Percentiles rank a stretch among this genome's conserved stretches.
Evolutionary conservation across 169 alveolate species (phyloP).

Genomic region (Theileria luwenshuni): DNA sequence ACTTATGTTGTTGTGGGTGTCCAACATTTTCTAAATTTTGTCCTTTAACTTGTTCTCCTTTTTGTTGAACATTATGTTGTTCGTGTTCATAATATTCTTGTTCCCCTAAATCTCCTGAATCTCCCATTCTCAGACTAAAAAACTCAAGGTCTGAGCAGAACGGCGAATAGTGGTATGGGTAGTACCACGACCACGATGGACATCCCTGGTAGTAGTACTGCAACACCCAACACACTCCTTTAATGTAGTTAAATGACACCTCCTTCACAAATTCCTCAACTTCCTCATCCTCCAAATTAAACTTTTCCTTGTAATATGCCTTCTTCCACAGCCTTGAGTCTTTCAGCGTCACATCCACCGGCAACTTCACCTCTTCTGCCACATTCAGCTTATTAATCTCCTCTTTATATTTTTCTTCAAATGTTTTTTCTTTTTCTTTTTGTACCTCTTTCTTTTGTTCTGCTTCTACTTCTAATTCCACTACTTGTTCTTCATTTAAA

Average conservation of each 20-base stretch:
- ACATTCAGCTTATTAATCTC: slow-evolving; percentile 26
- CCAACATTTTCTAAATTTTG: background rate
- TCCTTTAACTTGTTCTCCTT: background rate
- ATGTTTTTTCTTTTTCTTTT: slow-evolving; percentile 15
- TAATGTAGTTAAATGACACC: slow-evolving; percentile 83
- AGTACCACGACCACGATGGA: slow-evolving; percentile 97
- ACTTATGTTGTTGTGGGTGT: background rate
- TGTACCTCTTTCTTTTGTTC: background rate
- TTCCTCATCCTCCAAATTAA: slow-evolving; percentile 29
- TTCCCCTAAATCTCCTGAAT: background rate
- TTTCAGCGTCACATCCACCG: slow-evolving; percentile 63
- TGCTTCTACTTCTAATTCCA: background rate
- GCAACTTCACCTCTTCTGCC: slow-evolving; percentile 52
- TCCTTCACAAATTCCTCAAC: slow-evolving; percentile 39
- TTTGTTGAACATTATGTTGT: background rate
- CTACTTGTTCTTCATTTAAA: background rate
- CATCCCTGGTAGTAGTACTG: slow-evolving; percentile 91
- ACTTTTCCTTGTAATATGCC: slow-evolving; percentile 60
- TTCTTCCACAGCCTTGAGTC: slow-evolving; percentile 62
- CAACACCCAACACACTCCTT: slow-evolving; percentile 96
- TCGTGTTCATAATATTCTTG: background rate
- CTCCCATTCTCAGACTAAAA: slow-evolving; percentile 55
- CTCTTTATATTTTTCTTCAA: slow-evolving; percentile 43
- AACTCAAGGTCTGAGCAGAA: slow-evolving; percentile 91
- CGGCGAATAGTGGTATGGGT: slow-evolving; percentile 99